A percentile compares a stretch with the other conserved stretches of the same genome.
These are phyloP conservation scores for Poa pratensis DNA, from an alignment of 176 grass and related monocot species.

Conservation along the genomic window DNA sequence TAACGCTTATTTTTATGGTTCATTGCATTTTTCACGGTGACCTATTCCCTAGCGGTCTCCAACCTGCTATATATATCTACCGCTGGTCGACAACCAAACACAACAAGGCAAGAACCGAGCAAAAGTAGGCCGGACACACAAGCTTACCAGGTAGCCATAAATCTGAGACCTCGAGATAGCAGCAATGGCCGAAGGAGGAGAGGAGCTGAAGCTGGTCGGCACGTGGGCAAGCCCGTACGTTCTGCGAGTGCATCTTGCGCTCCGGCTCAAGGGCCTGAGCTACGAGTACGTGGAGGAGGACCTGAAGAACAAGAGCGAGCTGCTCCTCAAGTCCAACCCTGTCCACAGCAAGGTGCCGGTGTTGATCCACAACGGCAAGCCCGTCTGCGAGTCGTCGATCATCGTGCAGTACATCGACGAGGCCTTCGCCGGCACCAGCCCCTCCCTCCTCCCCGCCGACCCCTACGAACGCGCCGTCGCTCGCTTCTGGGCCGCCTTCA, in stretches of 20 bases:
- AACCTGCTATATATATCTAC: too few species aligned
- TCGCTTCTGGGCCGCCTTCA: constrained; percentile 7
- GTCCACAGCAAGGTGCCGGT: constrained; percentile 57
- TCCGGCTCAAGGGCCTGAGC: constrained; percentile 55
- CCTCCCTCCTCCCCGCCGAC: constrained; percentile 3
- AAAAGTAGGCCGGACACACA: too few species aligned
- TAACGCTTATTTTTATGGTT: too few species aligned
- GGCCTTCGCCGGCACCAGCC: background rate
- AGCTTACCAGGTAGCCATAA: too few species aligned
- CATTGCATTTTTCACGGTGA: too few species aligned
- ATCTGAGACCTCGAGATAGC: background rate
- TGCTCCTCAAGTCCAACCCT: constrained; percentile 60
- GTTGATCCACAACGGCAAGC: constrained; percentile 5
- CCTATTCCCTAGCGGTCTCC: too few species aligned
- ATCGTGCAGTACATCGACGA: constrained; percentile 21
- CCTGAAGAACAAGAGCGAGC: constrained; percentile 54
- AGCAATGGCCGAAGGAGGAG: background rate
- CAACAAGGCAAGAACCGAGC: too few species aligned
- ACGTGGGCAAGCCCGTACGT: constrained; percentile 46
- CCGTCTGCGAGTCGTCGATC: background rate
- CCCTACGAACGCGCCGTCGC: constrained; percentile 1
- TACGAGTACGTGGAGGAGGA: constrained; percentile 60
- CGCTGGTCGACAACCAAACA: too few species aligned
- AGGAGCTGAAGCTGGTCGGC: background rate
- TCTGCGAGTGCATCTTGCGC: constrained; percentile 45